Conservation (phyloP, 2,329 filamentous ascomycete genomes). For the Penicillium janthinellum region DNA sequence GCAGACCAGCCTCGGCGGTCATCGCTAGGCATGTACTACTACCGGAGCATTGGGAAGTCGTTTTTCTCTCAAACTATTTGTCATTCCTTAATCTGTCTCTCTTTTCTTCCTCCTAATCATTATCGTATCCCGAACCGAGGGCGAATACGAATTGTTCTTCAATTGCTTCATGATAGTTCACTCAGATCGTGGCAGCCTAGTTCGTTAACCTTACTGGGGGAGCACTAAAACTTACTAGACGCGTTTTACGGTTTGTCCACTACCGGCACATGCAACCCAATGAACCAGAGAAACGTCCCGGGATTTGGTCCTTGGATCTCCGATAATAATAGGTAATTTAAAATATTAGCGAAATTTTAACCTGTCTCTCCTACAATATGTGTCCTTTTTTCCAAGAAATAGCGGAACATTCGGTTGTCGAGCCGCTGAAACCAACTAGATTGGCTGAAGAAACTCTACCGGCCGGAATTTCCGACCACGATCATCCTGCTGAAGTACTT, state of each 20-base stretch:
- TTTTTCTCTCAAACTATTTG: not conserved
- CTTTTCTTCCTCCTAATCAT: not conserved
- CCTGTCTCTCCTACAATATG: not conserved
- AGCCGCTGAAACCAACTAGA: not conserved
- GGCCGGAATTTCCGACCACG: not conserved
- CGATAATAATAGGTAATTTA: not conserved
- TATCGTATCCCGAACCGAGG: not conserved
- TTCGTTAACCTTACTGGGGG: not conserved
- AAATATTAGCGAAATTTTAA: not conserved
- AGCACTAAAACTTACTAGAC: not conserved
- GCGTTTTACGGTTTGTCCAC: constrained; percentile 1
- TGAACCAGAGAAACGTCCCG: constrained; percentile 5
- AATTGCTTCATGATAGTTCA: not conserved
- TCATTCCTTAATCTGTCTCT: not conserved
- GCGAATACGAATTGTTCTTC: not conserved
- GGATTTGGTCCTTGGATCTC: constrained; percentile 6
- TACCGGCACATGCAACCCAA: constrained; percentile 11
- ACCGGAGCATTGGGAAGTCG: not conserved
- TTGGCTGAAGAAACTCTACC: not conserved
- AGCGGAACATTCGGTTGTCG: not conserved
- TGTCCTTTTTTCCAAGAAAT: not conserved
- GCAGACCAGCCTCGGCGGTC: not conserved
- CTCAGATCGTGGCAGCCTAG: not conserved
- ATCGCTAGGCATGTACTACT: not conserved
- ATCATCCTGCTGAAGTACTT: not conserved